Evolutionary conservation across 2,329 filamentous ascomycete genomes (phyloP).

Genomic region (Endocalyx cinctus): DNA sequence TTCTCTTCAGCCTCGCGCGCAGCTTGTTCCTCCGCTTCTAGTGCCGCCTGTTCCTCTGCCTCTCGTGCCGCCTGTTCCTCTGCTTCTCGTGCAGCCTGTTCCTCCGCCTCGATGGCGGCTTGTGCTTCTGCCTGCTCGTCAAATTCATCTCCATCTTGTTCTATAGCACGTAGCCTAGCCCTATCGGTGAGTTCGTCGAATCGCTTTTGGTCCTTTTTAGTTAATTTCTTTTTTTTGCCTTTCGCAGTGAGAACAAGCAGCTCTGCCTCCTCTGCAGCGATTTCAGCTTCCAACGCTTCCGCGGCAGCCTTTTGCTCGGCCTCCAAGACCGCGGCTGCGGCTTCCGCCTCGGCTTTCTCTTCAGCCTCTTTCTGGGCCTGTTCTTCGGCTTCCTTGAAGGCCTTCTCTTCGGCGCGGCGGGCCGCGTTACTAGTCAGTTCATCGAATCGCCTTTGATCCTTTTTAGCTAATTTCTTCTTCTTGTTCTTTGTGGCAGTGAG

Average conservation of each 20-base stretch:
- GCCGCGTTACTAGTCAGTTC: constrained; percentile 29
- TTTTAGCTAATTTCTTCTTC: constrained; percentile 23
- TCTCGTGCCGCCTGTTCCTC: constrained; percentile 10
- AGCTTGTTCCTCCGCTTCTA: constrained; percentile 25
- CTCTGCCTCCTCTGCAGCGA: constrained; percentile 19
- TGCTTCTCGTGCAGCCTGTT: constrained; percentile 12
- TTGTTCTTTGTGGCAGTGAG: constrained; percentile 24
- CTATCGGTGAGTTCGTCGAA: constrained; percentile 28
- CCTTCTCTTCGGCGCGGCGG: constrained; percentile 28
- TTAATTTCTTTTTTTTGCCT: constrained; percentile 32
- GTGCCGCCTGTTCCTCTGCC: constrained; percentile 9
- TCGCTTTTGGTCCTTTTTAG: constrained; percentile 28
- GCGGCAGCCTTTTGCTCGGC: constrained; percentile 25
- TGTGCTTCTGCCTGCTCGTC: constrained; percentile 21
- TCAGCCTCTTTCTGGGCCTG: constrained; percentile 21
- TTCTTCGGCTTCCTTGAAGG: constrained; percentile 34
- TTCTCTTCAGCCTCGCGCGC: constrained; percentile 17
- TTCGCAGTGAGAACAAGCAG: constrained; percentile 22
- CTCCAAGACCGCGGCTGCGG: constrained; percentile 7
- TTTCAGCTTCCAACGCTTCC: constrained; percentile 17
- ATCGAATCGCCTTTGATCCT: constrained; percentile 28
- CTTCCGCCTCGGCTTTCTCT: constrained; percentile 11
- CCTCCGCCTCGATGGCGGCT: constrained; percentile 24
- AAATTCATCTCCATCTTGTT: constrained; percentile 15
- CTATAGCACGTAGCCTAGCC: constrained; percentile 25